A percentile compares a stretch with the other conserved stretches of the same genome.
phyloP scores from a whole-genome alignment of 2,329 filamentous ascomycete species.

The Aschersonia sp. region DNA sequence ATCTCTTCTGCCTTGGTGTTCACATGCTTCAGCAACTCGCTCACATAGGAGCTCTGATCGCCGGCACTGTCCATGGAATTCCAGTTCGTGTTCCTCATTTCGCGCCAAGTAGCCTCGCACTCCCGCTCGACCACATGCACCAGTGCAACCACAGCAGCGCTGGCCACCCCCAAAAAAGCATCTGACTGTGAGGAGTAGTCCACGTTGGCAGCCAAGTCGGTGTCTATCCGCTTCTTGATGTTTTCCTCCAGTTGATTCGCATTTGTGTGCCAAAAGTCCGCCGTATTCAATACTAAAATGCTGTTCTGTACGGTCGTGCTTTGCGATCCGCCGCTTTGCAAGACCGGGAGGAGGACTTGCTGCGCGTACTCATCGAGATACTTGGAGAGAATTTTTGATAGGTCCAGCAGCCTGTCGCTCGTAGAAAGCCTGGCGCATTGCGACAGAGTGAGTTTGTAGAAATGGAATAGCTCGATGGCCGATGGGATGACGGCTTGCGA shows the following conservation, averaged over 20 bases:
- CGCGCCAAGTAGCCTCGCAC: constrained; percentile 79
- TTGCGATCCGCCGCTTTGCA: constrained; percentile 40
- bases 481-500: constrained; percentile 80
- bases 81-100: constrained; percentile 96
- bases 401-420: constrained; percentile 68
- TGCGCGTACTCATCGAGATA: constrained; percentile 94
- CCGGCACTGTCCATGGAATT: constrained; percentile 83
- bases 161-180: constrained; percentile 88
- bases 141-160: constrained; percentile 68
- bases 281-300: constrained; percentile 82
- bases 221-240: constrained; percentile 80
- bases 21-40: constrained; percentile 61
- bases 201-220: constrained; percentile 58
- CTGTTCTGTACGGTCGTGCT: constrained; percentile 54
- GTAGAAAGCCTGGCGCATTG: constrained; percentile 96
- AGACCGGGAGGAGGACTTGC: constrained; percentile 66
- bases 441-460: constrained; percentile 82
- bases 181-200: constrained; percentile 90
- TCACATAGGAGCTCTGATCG: constrained; percentile 86
- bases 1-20: constrained; percentile 62
- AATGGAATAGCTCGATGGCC: constrained; percentile 92
- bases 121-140: constrained; percentile 72
- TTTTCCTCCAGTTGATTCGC: constrained; percentile 89
- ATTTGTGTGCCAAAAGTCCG: constrained; percentile 92
- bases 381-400: constrained; percentile 75